These are phyloP conservation scores for Pezicula rhizophila DNA, from an alignment of 2,329 filamentous ascomycete genomes.

Conservation along the genomic window DNA sequence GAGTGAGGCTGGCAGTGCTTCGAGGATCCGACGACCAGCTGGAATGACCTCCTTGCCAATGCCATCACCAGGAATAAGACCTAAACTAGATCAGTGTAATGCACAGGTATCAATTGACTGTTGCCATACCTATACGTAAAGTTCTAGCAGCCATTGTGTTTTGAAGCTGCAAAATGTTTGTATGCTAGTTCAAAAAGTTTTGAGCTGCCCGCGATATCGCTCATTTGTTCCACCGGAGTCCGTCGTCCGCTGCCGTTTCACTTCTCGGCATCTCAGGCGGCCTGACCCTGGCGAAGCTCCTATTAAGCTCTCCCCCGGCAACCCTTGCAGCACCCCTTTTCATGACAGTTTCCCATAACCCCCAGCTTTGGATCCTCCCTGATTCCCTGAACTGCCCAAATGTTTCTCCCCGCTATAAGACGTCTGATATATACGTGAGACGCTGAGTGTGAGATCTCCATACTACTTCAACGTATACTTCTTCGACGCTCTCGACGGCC, in stretches of 20 bases:
- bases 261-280: no score
- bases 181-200: constrained; percentile 3
- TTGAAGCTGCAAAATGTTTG: neutral
- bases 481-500: neutral
- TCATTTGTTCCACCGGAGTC: neutral
- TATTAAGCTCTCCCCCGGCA: no score
- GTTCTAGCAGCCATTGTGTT: constrained; percentile 55
- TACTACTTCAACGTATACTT: neutral
- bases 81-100: constrained; percentile 37
- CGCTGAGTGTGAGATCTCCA: constrained; percentile 14
- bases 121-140: constrained; percentile 57
- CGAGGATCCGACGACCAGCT: constrained; percentile 82
- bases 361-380: neutral
- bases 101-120: constrained; percentile 5
- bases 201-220: constrained; percentile 13
- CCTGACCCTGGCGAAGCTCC: no score
- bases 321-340: no score
- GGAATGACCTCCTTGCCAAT: constrained; percentile 99
- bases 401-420: constrained; percentile 2
- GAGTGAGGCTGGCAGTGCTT: constrained; percentile 86
- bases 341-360: neutral
- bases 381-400: no score
- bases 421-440: constrained; percentile 17
- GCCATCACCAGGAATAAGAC: constrained; percentile 94
- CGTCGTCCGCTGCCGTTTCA: no score